Conservation (phyloP, 164 flowering plant genomes). For the Saururus chinensis region DNA sequence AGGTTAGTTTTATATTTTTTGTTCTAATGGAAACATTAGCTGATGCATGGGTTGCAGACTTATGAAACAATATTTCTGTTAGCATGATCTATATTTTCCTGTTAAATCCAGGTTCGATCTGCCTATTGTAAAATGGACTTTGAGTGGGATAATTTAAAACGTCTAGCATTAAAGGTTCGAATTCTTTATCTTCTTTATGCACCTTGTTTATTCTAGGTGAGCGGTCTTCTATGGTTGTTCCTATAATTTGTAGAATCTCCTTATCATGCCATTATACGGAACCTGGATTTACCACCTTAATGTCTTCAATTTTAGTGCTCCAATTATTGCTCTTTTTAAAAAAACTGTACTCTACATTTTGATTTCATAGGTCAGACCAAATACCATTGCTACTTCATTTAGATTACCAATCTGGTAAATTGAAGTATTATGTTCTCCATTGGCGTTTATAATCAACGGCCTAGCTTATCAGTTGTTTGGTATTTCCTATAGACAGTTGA, state of each 20-base stretch:
- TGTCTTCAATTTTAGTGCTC: not conserved
- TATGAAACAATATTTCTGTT: not conserved
- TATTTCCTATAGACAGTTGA: conserved; percentile 47
- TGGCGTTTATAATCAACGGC: not conserved
- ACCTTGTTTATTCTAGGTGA: too few relatives aligned
- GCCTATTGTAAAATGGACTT: conserved; percentile 79
- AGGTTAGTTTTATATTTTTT: conserved; percentile 36
- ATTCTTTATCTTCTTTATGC: not conserved
- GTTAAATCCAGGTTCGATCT: conserved; percentile 55
- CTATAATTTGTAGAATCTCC: too few relatives aligned
- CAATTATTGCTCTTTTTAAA: not conserved
- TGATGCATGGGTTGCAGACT: not conserved
- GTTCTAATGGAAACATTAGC: not conserved
- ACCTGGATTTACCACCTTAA: not conserved
- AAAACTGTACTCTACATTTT: not conserved
- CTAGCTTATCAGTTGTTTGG: not conserved
- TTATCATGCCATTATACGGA: too few relatives aligned
- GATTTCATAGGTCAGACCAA: not conserved
- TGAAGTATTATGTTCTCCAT: not conserved
- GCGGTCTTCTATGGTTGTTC: too few relatives aligned
- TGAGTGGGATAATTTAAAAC: conserved; percentile 87
- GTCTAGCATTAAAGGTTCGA: conserved; percentile 47
- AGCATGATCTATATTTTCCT: not conserved
- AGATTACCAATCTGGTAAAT: not conserved
- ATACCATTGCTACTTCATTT: not conserved